phyloP scores from a whole-genome alignment of 129 eudicot genomes.

The Kitagawia praeruptora region DNA sequence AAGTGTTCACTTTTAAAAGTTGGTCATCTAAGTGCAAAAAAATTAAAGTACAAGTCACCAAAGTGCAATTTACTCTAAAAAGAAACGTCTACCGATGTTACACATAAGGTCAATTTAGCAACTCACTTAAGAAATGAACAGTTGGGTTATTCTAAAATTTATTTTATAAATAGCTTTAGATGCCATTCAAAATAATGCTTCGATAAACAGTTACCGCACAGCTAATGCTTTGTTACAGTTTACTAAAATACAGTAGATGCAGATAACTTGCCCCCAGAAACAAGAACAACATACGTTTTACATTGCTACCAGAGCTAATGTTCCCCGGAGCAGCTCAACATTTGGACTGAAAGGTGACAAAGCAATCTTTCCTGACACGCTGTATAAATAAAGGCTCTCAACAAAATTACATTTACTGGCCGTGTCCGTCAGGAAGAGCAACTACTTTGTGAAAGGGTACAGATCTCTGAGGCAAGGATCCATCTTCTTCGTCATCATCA shows the following conservation, averaged over 20 bases:
- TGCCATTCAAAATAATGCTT: neutral
- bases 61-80: too few species aligned
- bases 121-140: neutral
- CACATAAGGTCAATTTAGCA: neutral
- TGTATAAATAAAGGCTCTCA: neutral
- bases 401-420: constrained; percentile 38
- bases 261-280: neutral
- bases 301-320: neutral
- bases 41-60: too few species aligned
- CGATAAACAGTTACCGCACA: neutral
- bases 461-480: constrained; percentile 58
- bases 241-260: neutral
- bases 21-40: too few species aligned
- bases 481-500: constrained; percentile 86
- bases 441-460: constrained; percentile 79
- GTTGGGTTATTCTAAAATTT: neutral
- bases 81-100: too few species aligned
- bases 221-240: neutral
- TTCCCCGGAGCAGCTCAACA: neutral
- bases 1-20: too few species aligned
- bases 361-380: neutral
- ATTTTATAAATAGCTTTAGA: neutral
- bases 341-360: neutral
- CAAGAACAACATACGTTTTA: neutral
- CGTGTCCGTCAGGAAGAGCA: constrained; percentile 74